These are phyloP conservation scores for Lycium ferocissimum DNA, from an alignment of 257 asterid species.

Conservation along the genomic window DNA sequence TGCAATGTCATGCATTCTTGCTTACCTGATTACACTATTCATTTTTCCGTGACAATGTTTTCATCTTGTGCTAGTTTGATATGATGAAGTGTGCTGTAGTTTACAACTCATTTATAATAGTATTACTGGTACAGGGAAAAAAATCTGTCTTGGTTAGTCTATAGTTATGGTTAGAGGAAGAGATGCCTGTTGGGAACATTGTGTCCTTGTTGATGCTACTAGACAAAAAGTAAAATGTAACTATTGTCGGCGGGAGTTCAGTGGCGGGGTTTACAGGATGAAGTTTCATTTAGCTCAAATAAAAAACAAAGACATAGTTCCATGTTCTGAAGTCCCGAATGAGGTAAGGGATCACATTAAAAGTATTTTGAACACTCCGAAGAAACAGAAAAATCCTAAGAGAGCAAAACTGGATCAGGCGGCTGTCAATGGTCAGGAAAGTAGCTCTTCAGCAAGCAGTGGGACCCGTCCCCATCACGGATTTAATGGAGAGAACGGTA, in stretches of 20 bases:
- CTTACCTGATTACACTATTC: background rate
- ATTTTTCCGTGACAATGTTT: background rate
- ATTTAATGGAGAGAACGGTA: slow-evolving; percentile 45
- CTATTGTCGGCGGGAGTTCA: slow-evolving; percentile 56
- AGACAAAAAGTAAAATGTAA: slow-evolving; percentile 58
- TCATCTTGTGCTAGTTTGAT: background rate
- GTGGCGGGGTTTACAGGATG: slow-evolving; percentile 60
- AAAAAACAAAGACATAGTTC: slow-evolving; percentile 54
- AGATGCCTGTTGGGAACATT: slow-evolving; percentile 59
- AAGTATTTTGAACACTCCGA: slow-evolving; percentile 43
- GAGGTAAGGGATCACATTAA: slow-evolving; percentile 47
- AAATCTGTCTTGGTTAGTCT: background rate
- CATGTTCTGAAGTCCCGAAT: slow-evolving; percentile 48
- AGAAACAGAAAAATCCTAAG: slow-evolving; percentile 47
- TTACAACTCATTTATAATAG: background rate
- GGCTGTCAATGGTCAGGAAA: slow-evolving; percentile 42
- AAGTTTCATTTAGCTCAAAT: slow-evolving; percentile 61
- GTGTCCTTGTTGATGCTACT: slow-evolving; percentile 56
- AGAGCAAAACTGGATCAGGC: slow-evolving; percentile 46
- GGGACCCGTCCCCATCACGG: slow-evolving; percentile 41
- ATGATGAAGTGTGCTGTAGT: background rate
- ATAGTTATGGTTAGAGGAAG: slow-evolving; percentile 54
- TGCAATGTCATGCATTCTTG: background rate
- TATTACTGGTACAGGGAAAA: background rate
- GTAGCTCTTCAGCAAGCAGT: slow-evolving; percentile 55